Base-by-base conservation (phyloP, 2,329 filamentous ascomycete genomes). In the Diaporthe ampelina region DNA sequence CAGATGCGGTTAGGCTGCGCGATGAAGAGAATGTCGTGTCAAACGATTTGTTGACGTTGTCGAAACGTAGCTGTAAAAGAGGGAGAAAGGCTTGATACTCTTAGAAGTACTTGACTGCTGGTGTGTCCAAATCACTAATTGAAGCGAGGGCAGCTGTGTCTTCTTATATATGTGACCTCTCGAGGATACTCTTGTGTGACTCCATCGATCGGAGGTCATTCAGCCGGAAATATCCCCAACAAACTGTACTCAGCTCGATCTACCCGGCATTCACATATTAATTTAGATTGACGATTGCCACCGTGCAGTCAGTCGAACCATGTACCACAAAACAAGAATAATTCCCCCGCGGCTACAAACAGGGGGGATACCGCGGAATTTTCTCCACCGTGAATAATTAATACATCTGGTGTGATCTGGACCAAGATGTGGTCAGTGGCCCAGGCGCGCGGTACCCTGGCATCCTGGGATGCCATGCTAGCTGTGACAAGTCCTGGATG, bases 31-130 rank as follows among this genome's bases (percentile, higher is more conserved):
- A 50, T 61, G 69, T 72, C 57, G 69, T 72, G 37, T 72, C 69
- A 63, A 72, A 72, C 69, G 57, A 63, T 63, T 63, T 37, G 69
- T 63, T 37, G 69, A 72, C 57, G 69, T 63, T 72, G 29, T 72
- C 69, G n/a, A 72, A 72, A 72, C 69, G 69, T 37, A 32, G 24
- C 29, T 54, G n/a, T 54, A 43, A 71, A 71, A 59, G 69, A 72
- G 37, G 68, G 54, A 52, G 56, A 29, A 48, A 11, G 52, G 45
- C 45, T 52, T 40, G 11, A 3, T 11, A 52, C 56, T 50, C 24
- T 29, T 54, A 48, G 56, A 61, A 72, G 57, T 52, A 26, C 26
- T 54, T 40, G 57, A 40, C 13, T 63, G 57, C 19, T 50, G 57
- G 29, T n/a, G 32, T 6, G 43, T 1, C 17, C 17, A 10, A 59